Evolutionary conservation across 371 early-diverging fungal species (phyloP).

Genomic region (Lichtheimia ramosa): DNA sequence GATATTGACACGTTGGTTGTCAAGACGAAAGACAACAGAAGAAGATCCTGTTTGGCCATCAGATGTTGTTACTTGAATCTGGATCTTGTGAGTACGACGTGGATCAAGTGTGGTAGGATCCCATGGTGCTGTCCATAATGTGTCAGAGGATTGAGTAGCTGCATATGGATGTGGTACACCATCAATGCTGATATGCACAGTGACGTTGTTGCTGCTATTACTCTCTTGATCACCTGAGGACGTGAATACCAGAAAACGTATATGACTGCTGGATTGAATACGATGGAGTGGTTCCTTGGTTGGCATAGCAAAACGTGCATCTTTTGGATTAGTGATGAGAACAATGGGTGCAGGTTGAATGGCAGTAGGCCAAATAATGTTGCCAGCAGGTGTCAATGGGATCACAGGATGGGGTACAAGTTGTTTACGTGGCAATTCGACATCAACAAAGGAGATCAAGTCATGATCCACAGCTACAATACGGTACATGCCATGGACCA

Average conservation of each 20-base stretch:
- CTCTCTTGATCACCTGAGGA: constrained; percentile 5
- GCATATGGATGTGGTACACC: constrained; percentile 36
- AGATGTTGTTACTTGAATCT: constrained; percentile 55
- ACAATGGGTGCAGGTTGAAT: constrained; percentile 68
- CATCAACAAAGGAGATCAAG: constrained; percentile 79
- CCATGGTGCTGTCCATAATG: constrained; percentile 78
- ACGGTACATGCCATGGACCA: constrained; percentile 78
- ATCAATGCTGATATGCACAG: constrained; percentile 50
- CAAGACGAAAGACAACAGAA: constrained; percentile 59
- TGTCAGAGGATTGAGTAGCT: constrained; percentile 45
- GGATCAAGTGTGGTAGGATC: constrained; percentile 64
- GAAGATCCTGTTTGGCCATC: constrained; percentile 47
- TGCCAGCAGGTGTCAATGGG: constrained; percentile 12
- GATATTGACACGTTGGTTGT: constrained; percentile 59
- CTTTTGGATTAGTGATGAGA: constrained; percentile 88
- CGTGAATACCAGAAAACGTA: constrained; percentile 75
- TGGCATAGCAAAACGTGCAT: constrained; percentile 72
- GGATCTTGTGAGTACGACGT: constrained; percentile 58
- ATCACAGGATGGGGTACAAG: constrained; percentile 23
- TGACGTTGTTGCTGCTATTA: constrained; percentile 16
- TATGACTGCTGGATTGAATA: constrained; percentile 64
- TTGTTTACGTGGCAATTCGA: constrained; percentile 53
- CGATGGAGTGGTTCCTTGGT: constrained; percentile 70
- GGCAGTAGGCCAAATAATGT: constrained; percentile 25
- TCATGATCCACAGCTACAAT: constrained; percentile 89